Percentiles rank a stretch among this genome's conserved stretches.
Conservation (phyloP, 2,329 filamentous ascomycete species). For the Fusarium stilboides region DNA sequence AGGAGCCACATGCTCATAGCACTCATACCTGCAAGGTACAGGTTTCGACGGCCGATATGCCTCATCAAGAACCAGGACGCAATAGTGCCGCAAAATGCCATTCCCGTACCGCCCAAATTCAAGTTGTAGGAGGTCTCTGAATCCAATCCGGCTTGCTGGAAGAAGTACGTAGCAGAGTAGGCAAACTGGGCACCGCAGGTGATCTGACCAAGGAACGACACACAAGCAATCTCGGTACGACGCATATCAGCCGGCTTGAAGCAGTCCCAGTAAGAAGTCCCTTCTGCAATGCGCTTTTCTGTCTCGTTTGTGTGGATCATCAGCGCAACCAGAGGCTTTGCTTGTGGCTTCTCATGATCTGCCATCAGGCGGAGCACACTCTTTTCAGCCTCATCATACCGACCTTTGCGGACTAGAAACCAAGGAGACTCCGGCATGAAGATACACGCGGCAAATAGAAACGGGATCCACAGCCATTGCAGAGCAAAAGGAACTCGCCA, state of each 20-base stretch:
- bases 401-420: conserved; percentile 51
- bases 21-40: no score
- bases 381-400: conserved; percentile 43
- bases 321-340: conserved; percentile 53
- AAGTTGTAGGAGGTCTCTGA: no score
- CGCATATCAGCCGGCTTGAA: conserved; percentile 60
- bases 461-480: conserved; percentile 55
- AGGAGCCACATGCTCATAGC: no score
- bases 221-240: conserved; percentile 52
- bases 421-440: conserved; percentile 55
- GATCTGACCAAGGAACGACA: no score
- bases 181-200: no score
- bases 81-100: no score
- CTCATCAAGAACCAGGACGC: no score
- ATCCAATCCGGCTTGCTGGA: no score
- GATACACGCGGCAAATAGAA: conserved; percentile 48
- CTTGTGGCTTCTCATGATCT: conserved; percentile 29
- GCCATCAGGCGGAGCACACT: conserved; percentile 41
- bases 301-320: conserved; percentile 58
- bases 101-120: no score
- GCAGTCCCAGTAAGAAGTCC: conserved; percentile 58
- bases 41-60: no score
- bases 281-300: conserved; percentile 50
- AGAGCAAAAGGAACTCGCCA: conserved; percentile 57
- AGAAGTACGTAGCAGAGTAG: no score